Evolutionary conservation across 2,329 filamentous ascomycete genomes (phyloP).

Genomic region (Aureobasidium leucospermi): DNA sequence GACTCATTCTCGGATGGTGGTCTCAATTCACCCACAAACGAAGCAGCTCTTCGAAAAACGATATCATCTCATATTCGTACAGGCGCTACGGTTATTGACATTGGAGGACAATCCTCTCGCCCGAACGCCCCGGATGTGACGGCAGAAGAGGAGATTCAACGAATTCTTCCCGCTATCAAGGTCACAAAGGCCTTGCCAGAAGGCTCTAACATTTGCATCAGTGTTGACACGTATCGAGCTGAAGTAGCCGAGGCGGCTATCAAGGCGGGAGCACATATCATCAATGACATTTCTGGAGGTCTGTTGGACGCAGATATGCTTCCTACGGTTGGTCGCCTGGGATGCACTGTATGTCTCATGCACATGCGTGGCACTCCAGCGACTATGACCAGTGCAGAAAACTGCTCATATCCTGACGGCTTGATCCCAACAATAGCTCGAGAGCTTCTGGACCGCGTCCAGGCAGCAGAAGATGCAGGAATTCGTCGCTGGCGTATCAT

Average conservation of each 20-base stretch:
- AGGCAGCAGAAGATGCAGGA: slow-evolving; percentile 71
- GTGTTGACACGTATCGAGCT: slow-evolving; percentile 88
- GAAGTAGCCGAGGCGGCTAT: slow-evolving; percentile 71
- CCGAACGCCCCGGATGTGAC: slow-evolving; percentile 64
- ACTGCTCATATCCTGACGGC: slow-evolving; percentile 55
- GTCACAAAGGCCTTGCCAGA: slow-evolving; percentile 62
- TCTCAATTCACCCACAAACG: slow-evolving; percentile 44
- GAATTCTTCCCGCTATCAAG: slow-evolving; percentile 72
- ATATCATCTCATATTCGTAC: slow-evolving; percentile 55
- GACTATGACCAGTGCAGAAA: slow-evolving; percentile 64
- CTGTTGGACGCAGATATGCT: slow-evolving; percentile 75
- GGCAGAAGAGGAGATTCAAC: slow-evolving; percentile 64
- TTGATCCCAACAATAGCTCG: slow-evolving; percentile 56
- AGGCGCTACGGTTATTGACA: slow-evolving; percentile 79
- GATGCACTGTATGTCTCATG: slow-evolving; percentile 78
- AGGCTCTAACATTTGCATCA: slow-evolving; percentile 61
- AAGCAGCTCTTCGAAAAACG: slow-evolving; percentile 46
- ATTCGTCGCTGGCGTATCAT: slow-evolving; percentile 90
- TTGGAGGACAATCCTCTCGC: slow-evolving; percentile 89
- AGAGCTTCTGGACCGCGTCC: slow-evolving; percentile 65
- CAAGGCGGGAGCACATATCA: slow-evolving; percentile 74
- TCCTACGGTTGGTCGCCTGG: slow-evolving; percentile 64
- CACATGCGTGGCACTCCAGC: slow-evolving; percentile 85
- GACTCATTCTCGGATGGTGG: slow-evolving; percentile 97
- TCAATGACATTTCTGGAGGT: slow-evolving; percentile 92